phyloP scores from a whole-genome alignment of 192 early-diverging fungal species.

The Glomus cerebriforme region DNA sequence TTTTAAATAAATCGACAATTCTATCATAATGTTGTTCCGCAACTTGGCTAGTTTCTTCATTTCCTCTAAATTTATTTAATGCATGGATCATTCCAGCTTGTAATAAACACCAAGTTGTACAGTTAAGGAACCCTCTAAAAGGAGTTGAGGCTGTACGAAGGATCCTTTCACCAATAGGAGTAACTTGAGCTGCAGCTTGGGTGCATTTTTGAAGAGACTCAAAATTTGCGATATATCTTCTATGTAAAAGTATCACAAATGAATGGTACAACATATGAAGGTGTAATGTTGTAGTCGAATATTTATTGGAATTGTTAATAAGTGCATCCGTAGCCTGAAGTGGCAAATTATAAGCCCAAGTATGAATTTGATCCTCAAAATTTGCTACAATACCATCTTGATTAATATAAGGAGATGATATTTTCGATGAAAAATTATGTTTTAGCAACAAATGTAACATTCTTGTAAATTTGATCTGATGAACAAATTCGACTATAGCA shows the following conservation, averaged over 20 bases:
- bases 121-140: constrained; percentile 21
- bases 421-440: neutral
- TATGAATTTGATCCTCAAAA: constrained; percentile 12
- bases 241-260: constrained; percentile 13
- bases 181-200: neutral
- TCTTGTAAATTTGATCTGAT: constrained; percentile 17
- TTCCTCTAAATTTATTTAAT: constrained; percentile 6
- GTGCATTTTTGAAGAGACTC: constrained; percentile 12
- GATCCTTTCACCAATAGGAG: neutral
- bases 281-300: neutral
- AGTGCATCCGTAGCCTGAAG: neutral
- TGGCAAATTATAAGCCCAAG: neutral
- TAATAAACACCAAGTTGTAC: constrained; percentile 30
- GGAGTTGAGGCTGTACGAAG: neutral
- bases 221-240: constrained; percentile 9
- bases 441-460: constrained; percentile 23
- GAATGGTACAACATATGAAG: constrained; percentile 14
- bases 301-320: neutral
- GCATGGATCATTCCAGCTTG: constrained; percentile 28
- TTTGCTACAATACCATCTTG: neutral
- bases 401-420: neutral
- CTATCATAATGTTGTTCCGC: constrained; percentile 22
- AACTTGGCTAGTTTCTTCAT: neutral
- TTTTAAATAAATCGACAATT: neutral
- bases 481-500: constrained; percentile 15